A percentile compares a stretch with the other conserved stretches of the same genome.
Conservation (phyloP, 176 grass and related monocot species). For the Lolium perenne region DNA sequence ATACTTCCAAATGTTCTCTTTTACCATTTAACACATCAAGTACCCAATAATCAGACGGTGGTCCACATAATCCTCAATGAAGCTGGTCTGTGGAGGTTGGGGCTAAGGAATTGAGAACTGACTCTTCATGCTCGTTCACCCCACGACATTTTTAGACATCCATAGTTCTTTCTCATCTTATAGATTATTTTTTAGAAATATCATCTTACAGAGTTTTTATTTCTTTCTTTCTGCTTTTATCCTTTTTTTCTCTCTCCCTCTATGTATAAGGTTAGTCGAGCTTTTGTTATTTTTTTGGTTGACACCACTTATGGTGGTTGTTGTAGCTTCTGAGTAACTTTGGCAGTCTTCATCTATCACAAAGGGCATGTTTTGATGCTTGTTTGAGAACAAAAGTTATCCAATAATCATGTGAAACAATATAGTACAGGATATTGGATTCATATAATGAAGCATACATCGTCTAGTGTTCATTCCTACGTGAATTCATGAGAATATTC, state of each 20-base stretch:
- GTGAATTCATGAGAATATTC: neutral
- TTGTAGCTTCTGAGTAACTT: neutral
- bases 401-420: conserved; percentile 4
- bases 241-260: no score
- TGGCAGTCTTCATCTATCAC: neutral
- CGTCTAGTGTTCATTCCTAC: neutral
- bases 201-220: no score
- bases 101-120: neutral
- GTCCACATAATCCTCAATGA: neutral
- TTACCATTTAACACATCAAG: neutral
- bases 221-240: no score
- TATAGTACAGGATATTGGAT: neutral
- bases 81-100: conserved; percentile 4
- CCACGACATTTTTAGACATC: neutral
- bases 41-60: neutral
- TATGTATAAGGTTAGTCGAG: neutral
- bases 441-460: neutral
- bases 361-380: neutral
- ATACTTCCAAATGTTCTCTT: conserved; percentile 16
- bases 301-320: neutral
- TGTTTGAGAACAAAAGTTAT: neutral
- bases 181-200: no score
- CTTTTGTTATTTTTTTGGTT: neutral
- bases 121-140: neutral
- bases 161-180: neutral